Percentiles rank a stretch among this genome's conserved stretches.
These are phyloP conservation scores for Phytopythium cucurbitacearum DNA, from an alignment of 352 stramenopile genomes.

Conservation along the genomic window DNA sequence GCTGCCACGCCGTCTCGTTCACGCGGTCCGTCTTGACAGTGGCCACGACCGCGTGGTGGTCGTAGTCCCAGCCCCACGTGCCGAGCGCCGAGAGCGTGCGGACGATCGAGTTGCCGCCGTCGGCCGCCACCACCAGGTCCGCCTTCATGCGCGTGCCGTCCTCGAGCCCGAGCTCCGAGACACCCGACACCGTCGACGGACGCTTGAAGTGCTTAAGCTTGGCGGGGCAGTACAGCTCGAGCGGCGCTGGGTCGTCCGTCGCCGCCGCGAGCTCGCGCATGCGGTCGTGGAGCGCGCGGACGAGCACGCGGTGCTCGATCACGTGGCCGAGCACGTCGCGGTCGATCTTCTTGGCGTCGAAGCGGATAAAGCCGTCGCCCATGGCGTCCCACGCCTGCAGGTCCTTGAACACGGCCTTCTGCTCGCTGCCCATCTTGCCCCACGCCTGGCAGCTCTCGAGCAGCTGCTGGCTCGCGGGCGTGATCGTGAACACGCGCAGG, in stretches of 20 bases:
- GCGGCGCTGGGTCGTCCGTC: constrained; percentile 39
- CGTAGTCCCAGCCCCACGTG: constrained; percentile 91
- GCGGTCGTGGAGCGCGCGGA: constrained; percentile 80
- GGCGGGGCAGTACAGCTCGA: constrained; percentile 70
- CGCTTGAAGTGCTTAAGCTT: constrained; percentile 83
- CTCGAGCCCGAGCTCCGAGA: constrained; percentile 64
- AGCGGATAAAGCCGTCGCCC: constrained; percentile 86
- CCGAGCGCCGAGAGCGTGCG: constrained; percentile 79
- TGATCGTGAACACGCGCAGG: constrained; percentile 89
- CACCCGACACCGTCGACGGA: constrained; percentile 30
- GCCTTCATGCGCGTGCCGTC: constrained; percentile 66
- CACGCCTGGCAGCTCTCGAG: constrained; percentile 76
- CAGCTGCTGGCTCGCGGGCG: constrained; percentile 73
- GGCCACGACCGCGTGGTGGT: constrained; percentile 89
- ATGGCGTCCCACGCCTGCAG: constrained; percentile 92
- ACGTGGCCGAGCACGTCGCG: constrained; percentile 77
- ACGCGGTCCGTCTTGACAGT: constrained; percentile 84
- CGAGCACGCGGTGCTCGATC: constrained; percentile 85
- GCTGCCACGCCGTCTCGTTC: constrained; percentile 87
- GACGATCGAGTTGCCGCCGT: constrained; percentile 88
- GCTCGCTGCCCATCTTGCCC: constrained; percentile 49
- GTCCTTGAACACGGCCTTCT: constrained; percentile 74
- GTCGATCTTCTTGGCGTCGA: constrained; percentile 63
- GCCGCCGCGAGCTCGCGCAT: constrained; percentile 66
- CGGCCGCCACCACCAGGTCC: constrained; percentile 83